Base-by-base conservation (phyloP, 148 eudicot species). In the Simmondsia chinensis region DNA sequence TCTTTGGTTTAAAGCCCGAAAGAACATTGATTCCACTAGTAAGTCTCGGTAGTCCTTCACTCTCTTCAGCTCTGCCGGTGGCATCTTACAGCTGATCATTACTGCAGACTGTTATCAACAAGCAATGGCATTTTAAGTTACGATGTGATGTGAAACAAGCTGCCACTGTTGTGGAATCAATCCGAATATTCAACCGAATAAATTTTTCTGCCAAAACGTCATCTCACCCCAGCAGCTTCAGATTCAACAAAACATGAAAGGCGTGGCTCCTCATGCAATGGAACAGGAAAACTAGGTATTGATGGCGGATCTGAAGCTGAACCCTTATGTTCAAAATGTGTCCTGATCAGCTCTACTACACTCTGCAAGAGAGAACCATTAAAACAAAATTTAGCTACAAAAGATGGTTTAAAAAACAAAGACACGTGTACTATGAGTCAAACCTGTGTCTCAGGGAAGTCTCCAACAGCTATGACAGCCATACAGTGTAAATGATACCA, bases 401-500 rank as follows among this genome's bases (percentile, higher is more conserved):
- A 13, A 18, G 28, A 40, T 7, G 18, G 33, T n/a, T 48, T 37
- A 12, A 7, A 39, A 46, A 7, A 35, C 43, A 38, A 6, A 28
- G 27, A 41, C 28, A 51, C 23, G 11, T 39, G 35, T 20, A 18
- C 19, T 48, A 39, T 14, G 36, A 47, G 31, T 19, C 50, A 32
- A 54, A 82, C 96, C 94, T 82, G 71, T 20, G 94, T 66, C 45
- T 76, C 75, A 49, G 94, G 56, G 47, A 87, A 87, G 66, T 87
- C 94, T 67, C 96, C 94, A 54, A 87, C 80, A 59, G 94, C 96
- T 50, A 82, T 70, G 51, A 87, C 74, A 21, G 96, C 88, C 94
- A 82, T 87, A 65, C 79, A 65, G 42, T 64, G 63, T 58, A 87
- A 56, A 67, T 79, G 69, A 68, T 87, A 82, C 96, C 94, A 82